A percentile compares a stretch with the other conserved stretches of the same genome.
Evolutionary conservation across 2,329 filamentous ascomycete genomes (phyloP).

Genomic region (Aspergillus versicolor): DNA sequence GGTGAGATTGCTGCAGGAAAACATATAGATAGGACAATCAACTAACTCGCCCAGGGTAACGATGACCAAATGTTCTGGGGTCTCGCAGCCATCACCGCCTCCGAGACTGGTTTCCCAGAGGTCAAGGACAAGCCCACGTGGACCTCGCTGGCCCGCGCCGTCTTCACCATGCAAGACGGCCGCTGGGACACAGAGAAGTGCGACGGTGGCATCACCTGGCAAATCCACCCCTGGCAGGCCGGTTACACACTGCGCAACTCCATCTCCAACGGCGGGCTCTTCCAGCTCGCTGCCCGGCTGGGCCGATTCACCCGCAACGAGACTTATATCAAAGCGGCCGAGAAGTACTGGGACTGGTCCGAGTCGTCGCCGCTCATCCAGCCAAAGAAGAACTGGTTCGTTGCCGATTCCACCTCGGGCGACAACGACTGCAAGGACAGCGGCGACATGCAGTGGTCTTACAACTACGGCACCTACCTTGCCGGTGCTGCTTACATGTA

Average conservation of each 20-base stretch:
- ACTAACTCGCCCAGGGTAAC: slow-evolving; percentile 34
- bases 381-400: slow-evolving; percentile 36
- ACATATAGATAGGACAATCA: background rate
- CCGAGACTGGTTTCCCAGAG: slow-evolving; percentile 70
- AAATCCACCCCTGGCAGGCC: slow-evolving; percentile 73
- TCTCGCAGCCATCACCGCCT: slow-evolving; percentile 71
- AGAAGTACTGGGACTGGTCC: slow-evolving; percentile 60
- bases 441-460: slow-evolving; percentile 55
- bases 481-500: slow-evolving; percentile 55
- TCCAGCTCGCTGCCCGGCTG: slow-evolving; percentile 61
- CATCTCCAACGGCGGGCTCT: slow-evolving; percentile 55
- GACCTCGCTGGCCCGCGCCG: slow-evolving; percentile 70
- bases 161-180: slow-evolving; percentile 71
- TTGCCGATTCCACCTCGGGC: slow-evolving; percentile 14
- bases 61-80: slow-evolving; percentile 73
- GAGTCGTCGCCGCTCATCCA: slow-evolving; percentile 49
- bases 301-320: slow-evolving; percentile 75
- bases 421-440: slow-evolving; percentile 41
- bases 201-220: slow-evolving; percentile 76
- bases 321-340: slow-evolving; percentile 73
- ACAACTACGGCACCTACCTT: slow-evolving; percentile 55
- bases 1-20: background rate
- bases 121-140: slow-evolving; percentile 67
- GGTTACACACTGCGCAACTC: slow-evolving; percentile 60
- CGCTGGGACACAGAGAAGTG: slow-evolving; percentile 68